Conservation (phyloP, 2,329 filamentous ascomycete genomes). For the Sporothrix euskadiensis region DNA sequence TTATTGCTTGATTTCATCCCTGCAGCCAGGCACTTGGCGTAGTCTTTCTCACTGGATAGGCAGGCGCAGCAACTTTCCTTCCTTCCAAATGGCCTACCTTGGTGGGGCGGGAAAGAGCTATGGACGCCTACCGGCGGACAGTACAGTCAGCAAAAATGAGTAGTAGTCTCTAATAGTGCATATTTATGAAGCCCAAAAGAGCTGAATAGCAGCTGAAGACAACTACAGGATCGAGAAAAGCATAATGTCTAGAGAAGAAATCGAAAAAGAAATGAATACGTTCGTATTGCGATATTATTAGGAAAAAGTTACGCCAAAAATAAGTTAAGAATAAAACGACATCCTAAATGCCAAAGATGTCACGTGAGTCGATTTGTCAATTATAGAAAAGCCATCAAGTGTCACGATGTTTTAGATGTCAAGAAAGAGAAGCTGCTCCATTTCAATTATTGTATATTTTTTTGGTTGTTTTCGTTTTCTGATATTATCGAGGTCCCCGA, state of each 20-base stretch:
- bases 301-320: background rate
- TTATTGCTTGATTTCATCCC: constrained; percentile 15
- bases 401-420: background rate
- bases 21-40: background rate
- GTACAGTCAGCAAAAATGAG: constrained; percentile 14
- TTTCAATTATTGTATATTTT: constrained; percentile 6
- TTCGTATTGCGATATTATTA: background rate
- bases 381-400: background rate
- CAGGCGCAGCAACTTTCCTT: constrained; percentile 3
- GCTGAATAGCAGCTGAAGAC: background rate
- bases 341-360: background rate
- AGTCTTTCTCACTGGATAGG: background rate
- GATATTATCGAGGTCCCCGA: background rate
- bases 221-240: background rate
- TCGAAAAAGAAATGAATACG: background rate
- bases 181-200: background rate
- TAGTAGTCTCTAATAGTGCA: background rate
- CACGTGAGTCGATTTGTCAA: background rate
- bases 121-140: background rate
- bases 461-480: background rate
- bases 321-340: background rate
- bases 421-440: background rate
- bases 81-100: background rate
- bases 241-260: background rate
- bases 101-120: background rate